Conservation (phyloP, 1,284 basidiomycete genomes). For the Apiotrichum porosum region DNA sequence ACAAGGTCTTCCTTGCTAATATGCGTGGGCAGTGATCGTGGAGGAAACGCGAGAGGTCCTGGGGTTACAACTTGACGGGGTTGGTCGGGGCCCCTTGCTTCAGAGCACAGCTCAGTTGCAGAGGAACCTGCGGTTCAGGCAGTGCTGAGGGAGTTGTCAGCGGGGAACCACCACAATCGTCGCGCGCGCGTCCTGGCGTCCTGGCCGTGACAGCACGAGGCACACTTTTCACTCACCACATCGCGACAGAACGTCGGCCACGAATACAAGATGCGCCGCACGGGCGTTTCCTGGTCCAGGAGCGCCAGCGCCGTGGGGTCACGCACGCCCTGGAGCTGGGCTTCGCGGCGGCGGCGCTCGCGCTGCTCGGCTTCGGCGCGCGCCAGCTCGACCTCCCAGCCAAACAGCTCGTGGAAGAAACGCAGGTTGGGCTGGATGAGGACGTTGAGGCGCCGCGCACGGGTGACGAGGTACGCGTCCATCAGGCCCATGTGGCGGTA, state of each 20-base stretch:
- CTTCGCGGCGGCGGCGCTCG: conserved; percentile 18
- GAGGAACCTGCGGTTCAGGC: conserved; percentile 37
- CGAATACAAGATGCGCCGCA: conserved; percentile 35
- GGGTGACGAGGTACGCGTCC: conserved; percentile 71
- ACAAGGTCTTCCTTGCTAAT: not conserved
- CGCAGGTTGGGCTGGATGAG: conserved; percentile 93
- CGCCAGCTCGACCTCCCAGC: conserved; percentile 78
- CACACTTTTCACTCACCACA: conserved; percentile 32
- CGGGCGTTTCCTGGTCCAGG: conserved; percentile 13
- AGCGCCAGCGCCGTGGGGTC: conserved; percentile 20
- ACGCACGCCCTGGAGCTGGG: conserved; percentile 18
- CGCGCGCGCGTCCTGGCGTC: conserved; percentile 6
- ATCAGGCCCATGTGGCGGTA: conserved; percentile 80
- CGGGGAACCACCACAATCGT: conserved; percentile 11
- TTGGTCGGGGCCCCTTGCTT: too few species aligned
- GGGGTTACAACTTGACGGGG: too few species aligned
- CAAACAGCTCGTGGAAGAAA: conserved; percentile 84
- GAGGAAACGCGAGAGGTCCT: too few species aligned
- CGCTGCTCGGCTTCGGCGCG: conserved; percentile 28
- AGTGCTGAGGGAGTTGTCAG: conserved; percentile 26
- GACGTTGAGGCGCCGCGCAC: conserved; percentile 52
- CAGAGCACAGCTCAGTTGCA: too few species aligned
- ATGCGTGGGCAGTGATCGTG: too few species aligned
- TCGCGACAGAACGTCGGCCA: conserved; percentile 49
- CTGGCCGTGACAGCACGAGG: conserved; percentile 14